A percentile compares a stretch with the other conserved stretches of the same genome.
These are phyloP conservation scores for Dictyophora rubrovolvata DNA, from an alignment of 768 basidiomycete genomes.

Conservation along the genomic window DNA sequence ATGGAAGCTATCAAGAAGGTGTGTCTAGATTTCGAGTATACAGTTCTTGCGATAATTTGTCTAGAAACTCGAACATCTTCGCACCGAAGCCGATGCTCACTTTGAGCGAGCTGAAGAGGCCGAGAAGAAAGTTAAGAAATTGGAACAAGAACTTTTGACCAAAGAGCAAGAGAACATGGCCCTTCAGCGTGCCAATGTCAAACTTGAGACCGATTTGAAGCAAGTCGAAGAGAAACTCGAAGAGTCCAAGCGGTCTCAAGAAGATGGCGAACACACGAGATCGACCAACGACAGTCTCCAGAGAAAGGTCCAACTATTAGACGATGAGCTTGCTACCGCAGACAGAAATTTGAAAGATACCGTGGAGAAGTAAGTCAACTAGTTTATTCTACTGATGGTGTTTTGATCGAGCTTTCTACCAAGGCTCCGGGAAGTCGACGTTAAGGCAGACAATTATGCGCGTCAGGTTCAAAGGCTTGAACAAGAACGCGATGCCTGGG, in stretches of 20 bases:
- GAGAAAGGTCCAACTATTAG: conserved; percentile 83
- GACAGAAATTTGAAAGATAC: conserved; percentile 98
- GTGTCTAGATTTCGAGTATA: conserved; percentile 7
- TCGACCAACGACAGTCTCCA: conserved; percentile 60
- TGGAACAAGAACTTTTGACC: conserved; percentile 61
- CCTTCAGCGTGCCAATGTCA: conserved; percentile 56
- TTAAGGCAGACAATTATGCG: conserved; percentile 98
- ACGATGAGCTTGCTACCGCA: conserved; percentile 90
- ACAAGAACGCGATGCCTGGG: conserved; percentile 87
- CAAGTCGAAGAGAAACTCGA: conserved; percentile 56
- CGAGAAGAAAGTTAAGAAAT: conserved; percentile 72
- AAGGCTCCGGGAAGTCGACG: conserved; percentile 91
- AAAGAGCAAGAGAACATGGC: conserved; percentile 85
- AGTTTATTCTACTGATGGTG: neutral
- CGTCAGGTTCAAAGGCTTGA: conserved; percentile 79
- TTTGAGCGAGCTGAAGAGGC: conserved; percentile 77
- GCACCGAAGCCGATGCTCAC: conserved; percentile 76
- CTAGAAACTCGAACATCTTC: conserved; percentile 70
- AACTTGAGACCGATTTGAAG: conserved; percentile 60
- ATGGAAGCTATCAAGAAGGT: conserved; percentile 41
- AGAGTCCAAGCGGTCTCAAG: conserved; percentile 52
- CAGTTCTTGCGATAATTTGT: neutral
- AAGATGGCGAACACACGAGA: conserved; percentile 62
- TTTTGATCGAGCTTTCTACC: conserved; percentile 6
- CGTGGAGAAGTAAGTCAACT: conserved; percentile 77